Conservation (phyloP, 1,284 basidiomycete genomes). For the Laetiporus sulphureus region DNA sequence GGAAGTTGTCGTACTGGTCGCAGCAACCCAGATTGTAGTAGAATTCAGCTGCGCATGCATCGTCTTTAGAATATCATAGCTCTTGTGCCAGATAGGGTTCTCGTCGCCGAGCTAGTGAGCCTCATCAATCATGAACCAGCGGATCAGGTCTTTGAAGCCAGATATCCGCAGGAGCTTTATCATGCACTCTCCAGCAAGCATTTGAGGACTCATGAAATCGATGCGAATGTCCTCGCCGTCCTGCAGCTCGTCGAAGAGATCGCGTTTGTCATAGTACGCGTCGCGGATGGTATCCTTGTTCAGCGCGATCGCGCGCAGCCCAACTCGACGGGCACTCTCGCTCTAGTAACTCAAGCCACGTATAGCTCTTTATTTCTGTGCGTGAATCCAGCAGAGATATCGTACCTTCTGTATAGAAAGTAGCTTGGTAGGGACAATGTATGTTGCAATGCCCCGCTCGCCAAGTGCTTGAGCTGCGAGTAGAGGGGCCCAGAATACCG, state of each 20-base stretch:
- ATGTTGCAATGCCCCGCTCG: too few relatives aligned
- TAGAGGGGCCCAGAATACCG: too few relatives aligned
- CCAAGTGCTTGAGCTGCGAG: too few relatives aligned
- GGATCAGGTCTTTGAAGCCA: not conserved
- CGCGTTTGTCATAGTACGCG: not conserved
- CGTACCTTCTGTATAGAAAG: too few relatives aligned
- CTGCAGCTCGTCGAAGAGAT: slow-evolving; percentile 4
- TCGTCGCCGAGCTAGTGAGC: not conserved
- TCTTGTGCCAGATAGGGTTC: not conserved
- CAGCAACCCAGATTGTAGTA: slow-evolving; percentile 14
- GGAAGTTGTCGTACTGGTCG: slow-evolving; percentile 13
- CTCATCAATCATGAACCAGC: not conserved
- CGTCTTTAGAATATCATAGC: not conserved
- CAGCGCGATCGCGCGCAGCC: slow-evolving; percentile 4
- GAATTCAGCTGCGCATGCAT: slow-evolving; percentile 13
- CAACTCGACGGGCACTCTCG: not conserved
- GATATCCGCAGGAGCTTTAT: not conserved
- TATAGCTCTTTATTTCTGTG: too few relatives aligned
- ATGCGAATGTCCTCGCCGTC: slow-evolving; percentile 1
- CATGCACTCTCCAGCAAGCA: slow-evolving; percentile 1
- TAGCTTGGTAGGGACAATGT: too few relatives aligned
- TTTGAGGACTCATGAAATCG: slow-evolving; percentile 6
- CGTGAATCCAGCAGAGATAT: too few relatives aligned
- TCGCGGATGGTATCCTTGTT: slow-evolving; percentile 5
- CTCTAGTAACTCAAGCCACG: not conserved